Evolutionary conservation across 164 flowering plant species (phyloP), one percentile per base, ranked within the genome.

Genomic region (Nymphaea thermarum): DNA sequence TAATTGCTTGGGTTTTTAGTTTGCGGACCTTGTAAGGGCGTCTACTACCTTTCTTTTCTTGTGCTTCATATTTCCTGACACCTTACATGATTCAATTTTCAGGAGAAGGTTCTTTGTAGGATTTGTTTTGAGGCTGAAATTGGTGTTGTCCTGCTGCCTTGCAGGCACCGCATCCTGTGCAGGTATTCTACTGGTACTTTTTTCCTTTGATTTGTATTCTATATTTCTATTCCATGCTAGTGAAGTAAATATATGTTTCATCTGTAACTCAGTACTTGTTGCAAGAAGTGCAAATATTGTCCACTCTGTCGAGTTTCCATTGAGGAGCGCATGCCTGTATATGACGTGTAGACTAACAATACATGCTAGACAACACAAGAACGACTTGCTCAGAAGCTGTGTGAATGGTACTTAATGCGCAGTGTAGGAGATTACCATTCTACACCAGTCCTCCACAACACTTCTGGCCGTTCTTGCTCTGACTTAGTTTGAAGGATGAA

Each of bases 141-240:
- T 51, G 82, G 80, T 65, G 65, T 85, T 17, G 94, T 93, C 11
- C 73, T 93, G 63, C 87, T 93, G 68, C 98, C 98, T 4, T 93
- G 98, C 73, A 82, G 92, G 80, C 98, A 93, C 73, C 97, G 87
- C 43, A 72, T 89, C 53, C 88, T 93, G 53, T 93, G 98, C 91
- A 84, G 98, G 98, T 93, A 83, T 42, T 16, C 70, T 12, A 3
- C 17, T 25, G 1, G 16, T 10, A 64, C 45, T 3, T 65, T 66
- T 67, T n/a, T 42, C 17, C 41, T 42, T 3, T 41, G 18, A 59
- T 25, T 25, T 55, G 6, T 67, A 12, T 53, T 36, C 25, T 53
- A 17, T 67, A n/a, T 41, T 17, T 55, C 42, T 12, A 17, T 43
- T 57, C 4, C 45, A 43, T 43, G 18, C 53, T 65, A 14, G 17